These are phyloP conservation scores for Phytopythium delawarense DNA, from an alignment of 352 stramenopile genomes.

Conservation along the genomic window DNA sequence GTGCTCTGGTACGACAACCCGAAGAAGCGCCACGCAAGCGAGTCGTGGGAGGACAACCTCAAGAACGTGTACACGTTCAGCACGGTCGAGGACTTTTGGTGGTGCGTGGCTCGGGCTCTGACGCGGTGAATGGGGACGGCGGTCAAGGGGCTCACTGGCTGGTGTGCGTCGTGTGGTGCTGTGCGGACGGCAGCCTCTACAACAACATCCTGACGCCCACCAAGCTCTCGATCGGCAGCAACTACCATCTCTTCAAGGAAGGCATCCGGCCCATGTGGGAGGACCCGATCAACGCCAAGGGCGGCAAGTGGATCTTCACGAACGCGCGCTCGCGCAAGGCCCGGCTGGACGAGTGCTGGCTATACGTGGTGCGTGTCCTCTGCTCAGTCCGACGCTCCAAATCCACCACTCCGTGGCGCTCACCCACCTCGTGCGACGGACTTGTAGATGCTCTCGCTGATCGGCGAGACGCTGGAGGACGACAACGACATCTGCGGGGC, in stretches of 20 bases:
- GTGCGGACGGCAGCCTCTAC: conserved; percentile 59
- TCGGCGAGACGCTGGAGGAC: conserved; percentile 94
- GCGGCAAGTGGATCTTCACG: conserved; percentile 97
- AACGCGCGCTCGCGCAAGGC: conserved; percentile 92
- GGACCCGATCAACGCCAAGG: conserved; percentile 92
- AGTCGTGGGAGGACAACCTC: conserved; percentile 89
- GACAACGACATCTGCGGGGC: conserved; percentile 94
- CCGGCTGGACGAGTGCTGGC: conserved; percentile 94
- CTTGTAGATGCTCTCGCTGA: conserved; percentile 90
- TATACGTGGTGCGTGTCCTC: conserved; percentile 82
- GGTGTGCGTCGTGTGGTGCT: no score
- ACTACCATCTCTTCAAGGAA: conserved; percentile 98
- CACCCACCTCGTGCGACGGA: background rate
- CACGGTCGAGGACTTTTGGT: conserved; percentile 97
- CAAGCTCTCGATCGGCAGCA: conserved; percentile 89
- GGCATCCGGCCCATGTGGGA: conserved; percentile 97
- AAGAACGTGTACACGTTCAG: conserved; percentile 94
- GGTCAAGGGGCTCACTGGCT: background rate
- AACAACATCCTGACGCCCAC: conserved; percentile 93
- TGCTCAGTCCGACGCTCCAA: background rate
- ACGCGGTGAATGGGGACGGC: background rate
- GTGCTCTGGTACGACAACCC: conserved; percentile 89
- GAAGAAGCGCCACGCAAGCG: conserved; percentile 85
- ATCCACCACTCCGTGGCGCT: background rate
- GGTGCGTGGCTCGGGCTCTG: conserved; percentile 32